These are phyloP conservation scores for Piper longum DNA, from an alignment of 164 flowering plant genomes.

Conservation along the genomic window DNA sequence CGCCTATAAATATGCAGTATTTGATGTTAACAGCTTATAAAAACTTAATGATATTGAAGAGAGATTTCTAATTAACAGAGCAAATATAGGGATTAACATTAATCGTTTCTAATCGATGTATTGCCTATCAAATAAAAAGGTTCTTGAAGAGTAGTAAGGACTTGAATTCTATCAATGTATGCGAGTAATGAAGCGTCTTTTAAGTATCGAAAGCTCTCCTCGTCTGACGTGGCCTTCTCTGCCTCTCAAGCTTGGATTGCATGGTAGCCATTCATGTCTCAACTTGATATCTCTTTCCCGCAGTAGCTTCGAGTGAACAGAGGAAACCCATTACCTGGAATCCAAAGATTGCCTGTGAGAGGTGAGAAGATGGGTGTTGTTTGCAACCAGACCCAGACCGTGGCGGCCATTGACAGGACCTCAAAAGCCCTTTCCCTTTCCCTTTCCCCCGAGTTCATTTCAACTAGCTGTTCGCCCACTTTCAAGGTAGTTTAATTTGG, in stretches of 20 bases:
- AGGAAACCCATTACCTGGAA: too few species aligned
- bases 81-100: too few species aligned
- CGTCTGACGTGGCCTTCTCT: neutral
- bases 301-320: neutral
- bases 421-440: constrained; percentile 8
- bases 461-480: constrained; percentile 10
- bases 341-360: too few species aligned
- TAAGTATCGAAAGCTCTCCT: neutral
- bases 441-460: constrained; percentile 8
- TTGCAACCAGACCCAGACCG: constrained; percentile 16
- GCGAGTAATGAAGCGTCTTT: too few species aligned
- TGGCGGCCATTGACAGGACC: constrained; percentile 8
- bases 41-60: too few species aligned
- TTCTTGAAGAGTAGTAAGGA: too few species aligned
- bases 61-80: too few species aligned
- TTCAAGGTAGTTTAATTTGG: constrained; percentile 14
- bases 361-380: constrained; percentile 10
- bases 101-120: too few species aligned
- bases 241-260: neutral
- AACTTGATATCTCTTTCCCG: neutral
- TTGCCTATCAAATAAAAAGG: too few species aligned
- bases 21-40: too few species aligned
- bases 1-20: too few species aligned
- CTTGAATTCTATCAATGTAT: too few species aligned
- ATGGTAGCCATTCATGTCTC: neutral